These are phyloP conservation scores for Mycena polygramma DNA, from an alignment of 768 basidiomycete species.

Conservation along the genomic window DNA sequence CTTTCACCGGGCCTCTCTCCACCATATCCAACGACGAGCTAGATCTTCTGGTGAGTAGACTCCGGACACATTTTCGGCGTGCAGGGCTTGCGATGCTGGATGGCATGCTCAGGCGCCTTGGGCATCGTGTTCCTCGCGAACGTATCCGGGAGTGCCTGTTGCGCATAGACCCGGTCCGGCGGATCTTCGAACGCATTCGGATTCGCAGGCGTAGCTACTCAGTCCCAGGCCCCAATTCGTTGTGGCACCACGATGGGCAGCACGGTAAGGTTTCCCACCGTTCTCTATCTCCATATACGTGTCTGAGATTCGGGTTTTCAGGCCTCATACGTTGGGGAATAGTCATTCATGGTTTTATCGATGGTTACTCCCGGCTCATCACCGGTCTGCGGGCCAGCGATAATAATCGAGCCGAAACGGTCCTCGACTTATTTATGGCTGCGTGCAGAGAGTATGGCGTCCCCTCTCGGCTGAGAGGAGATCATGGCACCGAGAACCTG, in stretches of 20 bases:
- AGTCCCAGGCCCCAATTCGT: constrained; percentile 48
- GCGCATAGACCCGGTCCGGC: constrained; percentile 36
- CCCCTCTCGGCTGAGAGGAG: neutral
- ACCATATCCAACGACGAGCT: constrained; percentile 14
- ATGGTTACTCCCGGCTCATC: constrained; percentile 21
- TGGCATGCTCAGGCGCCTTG: constrained; percentile 36
- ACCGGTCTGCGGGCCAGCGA: constrained; percentile 23
- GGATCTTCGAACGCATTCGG: constrained; percentile 31
- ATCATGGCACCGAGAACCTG: neutral
- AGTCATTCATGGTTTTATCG: constrained; percentile 23
- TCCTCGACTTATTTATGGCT: constrained; percentile 5
- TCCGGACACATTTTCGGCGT: constrained; percentile 27
- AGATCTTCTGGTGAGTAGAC: constrained; percentile 25
- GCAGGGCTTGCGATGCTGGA: constrained; percentile 38
- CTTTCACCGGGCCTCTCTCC: constrained; percentile 15
- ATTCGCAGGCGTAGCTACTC: constrained; percentile 40
- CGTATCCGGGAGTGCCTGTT: constrained; percentile 29
- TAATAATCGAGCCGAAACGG: constrained; percentile 12
- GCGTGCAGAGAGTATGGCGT: too few relatives aligned
- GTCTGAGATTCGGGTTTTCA: neutral
- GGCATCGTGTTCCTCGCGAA: constrained; percentile 26
- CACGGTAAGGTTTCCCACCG: constrained; percentile 24
- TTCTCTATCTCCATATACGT: neutral
- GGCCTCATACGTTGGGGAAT: constrained; percentile 27
- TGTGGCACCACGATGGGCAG: constrained; percentile 49